Base-by-base conservation (phyloP, 163 green algal genomes). In the Coccomyxa subellipsoidea region DNA sequence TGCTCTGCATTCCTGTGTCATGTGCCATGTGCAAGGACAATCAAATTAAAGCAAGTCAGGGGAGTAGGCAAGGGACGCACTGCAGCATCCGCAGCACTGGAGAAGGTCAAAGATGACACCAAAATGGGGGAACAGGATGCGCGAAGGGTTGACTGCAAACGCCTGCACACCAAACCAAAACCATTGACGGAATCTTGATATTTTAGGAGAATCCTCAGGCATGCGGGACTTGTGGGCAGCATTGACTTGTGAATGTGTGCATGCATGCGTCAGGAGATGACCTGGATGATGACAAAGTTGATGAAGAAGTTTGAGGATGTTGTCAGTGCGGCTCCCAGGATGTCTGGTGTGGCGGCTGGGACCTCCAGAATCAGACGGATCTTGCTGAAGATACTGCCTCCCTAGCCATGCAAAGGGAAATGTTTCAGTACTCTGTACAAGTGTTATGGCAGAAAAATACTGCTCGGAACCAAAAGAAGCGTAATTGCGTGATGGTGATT, bases 271-370 rank as follows among this genome's bases (percentile, higher is more conserved):
- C 0, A 8, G 31, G 34, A 38, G 31, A n/a, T 4, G 32, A 77
- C 70, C 70, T 77, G 70, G n/a, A 81, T 35, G 47, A 80, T 87
- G 15, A 97, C 86, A 84, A 94, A 96, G 83, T 94, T 92, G 77
- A 98, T 90, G 89, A 98, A 98, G 89, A 96, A 98, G 89, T 98
- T 98, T 82, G 87, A 93, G 69, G 90, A 92, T n/a, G 88, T 87
- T 25, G 95, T 94, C 76, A 98, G 87, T 35, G 90, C 91, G 0
- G 83, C 81, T 8, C 95, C 77, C 5, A 82, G 66, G 27, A 77
- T 40, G 18, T 77, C 32, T n/a, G 70, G 70, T 9, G 32, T 77
- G 3, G 31, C 32, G 34, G 25, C 23, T 9, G 70, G 70, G 2
- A 38, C 34, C 32, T 39, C 18, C 32, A 77, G 32, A 39, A 77